Base-by-base conservation (phyloP, 306 rosid species). In the Hylodesmum podocarpum region DNA sequence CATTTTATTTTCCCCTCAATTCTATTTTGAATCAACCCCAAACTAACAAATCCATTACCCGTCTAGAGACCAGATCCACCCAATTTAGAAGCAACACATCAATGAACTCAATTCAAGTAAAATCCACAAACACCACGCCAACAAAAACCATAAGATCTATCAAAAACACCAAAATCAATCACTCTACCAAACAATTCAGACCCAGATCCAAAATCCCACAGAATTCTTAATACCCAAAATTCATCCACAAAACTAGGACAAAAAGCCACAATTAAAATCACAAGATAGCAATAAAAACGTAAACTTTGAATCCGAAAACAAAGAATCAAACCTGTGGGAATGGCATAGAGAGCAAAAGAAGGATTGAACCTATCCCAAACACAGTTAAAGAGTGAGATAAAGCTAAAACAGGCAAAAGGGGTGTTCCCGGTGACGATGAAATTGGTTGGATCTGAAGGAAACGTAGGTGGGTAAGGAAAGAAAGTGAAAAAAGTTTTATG, bases 341-440 rank as follows among this genome's bases (percentile, higher is more conserved):
- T 82, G 75, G 85, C 85, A 82, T 82, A 82, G 85, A 81, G 70
- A 73, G 82, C 53, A 58, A 5, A 39, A 13, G 27, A 39, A 46
- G n/a, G 43, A 33, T 15, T 69, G 61, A 25, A 76, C 78, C 69
- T 50, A 61, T 47, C 53, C n/a, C 41, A 40, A 44, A 64, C 16
- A 21, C 54, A 24, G 57, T 61, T 61, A 27, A 8, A 15, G 66
- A 14, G 66, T 58, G 66, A 58, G 66, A 28, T 28, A 7, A n/a
- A 61, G 24, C 39, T 36, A 49, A 58, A 58, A 66, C 18, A 47
- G 39, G 16, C 6, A 43, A 19, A 74, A 19, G 61, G 57, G 70
- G 34, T 0, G 47, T 36, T 11, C 27, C 8, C 4, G 28, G 28
- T 8, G 33, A 39, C 16, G 78, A 73, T 74, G 12, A 24, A 66